Evolutionary conservation across 805 yeast species (phyloP).

Genomic region (Millerago galiae): DNA sequence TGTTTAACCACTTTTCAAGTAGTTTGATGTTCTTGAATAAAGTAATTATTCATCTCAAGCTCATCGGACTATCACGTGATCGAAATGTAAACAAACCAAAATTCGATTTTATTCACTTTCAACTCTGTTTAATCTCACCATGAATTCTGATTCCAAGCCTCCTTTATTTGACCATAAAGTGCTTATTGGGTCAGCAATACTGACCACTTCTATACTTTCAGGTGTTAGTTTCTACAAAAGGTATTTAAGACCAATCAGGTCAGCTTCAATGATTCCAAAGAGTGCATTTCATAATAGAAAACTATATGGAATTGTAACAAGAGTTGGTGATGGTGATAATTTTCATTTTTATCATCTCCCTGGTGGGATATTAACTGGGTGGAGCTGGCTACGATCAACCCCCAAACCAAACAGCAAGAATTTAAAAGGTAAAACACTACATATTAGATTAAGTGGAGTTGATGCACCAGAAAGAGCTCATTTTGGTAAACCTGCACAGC

Average conservation of each 20-base stretch:
- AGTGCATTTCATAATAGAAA: slow-evolving; percentile 36
- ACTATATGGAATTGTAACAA: slow-evolving; percentile 68
- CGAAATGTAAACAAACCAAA: no score
- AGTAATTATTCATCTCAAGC: no score
- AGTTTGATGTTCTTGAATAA: no score
- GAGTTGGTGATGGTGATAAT: slow-evolving; percentile 96
- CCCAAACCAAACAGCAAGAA: slow-evolving; percentile 47
- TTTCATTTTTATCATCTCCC: slow-evolving; percentile 91
- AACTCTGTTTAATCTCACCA: no score
- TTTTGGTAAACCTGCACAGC: slow-evolving; percentile 91
- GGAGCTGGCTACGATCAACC: slow-evolving; percentile 81
- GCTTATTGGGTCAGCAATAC: not conserved
- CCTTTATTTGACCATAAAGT: slow-evolving; percentile 1
- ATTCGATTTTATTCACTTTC: no score
- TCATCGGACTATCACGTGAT: no score
- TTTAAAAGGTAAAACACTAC: slow-evolving; percentile 58
- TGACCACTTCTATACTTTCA: slow-evolving; percentile 1
- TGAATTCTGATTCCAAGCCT: not conserved
- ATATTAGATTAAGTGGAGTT: slow-evolving; percentile 81
- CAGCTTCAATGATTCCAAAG: slow-evolving; percentile 45
- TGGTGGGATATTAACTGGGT: slow-evolving; percentile 81
- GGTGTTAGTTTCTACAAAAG: slow-evolving; percentile 34
- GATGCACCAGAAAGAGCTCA: slow-evolving; percentile 97
- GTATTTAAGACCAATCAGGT: slow-evolving; percentile 44
- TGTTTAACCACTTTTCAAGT: no score